Percentiles rank a stretch among this genome's conserved stretches.
Evolutionary conservation across 2,329 filamentous ascomycete genomes (phyloP).

Genomic region (Zalaria sp.): DNA sequence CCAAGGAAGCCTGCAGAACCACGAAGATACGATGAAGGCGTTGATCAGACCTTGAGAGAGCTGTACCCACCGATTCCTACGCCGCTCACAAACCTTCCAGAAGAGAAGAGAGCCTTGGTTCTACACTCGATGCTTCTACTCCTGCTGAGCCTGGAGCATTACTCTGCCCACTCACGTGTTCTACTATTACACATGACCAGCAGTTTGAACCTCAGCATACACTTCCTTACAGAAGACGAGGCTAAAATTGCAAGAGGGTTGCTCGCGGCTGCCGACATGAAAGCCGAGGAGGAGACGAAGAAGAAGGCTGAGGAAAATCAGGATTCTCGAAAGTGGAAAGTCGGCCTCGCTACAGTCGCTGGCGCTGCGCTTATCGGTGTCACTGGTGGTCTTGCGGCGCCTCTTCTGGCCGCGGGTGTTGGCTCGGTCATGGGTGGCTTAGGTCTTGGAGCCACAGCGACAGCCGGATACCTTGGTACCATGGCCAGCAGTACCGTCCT

Average conservation of each 20-base stretch:
- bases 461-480: constrained; percentile 65
- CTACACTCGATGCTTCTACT: constrained; percentile 22
- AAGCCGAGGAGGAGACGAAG: constrained; percentile 61
- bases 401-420: constrained; percentile 64
- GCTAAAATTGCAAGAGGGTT: constrained; percentile 60
- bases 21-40: constrained; percentile 13
- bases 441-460: constrained; percentile 58
- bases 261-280: constrained; percentile 64
- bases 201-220: constrained; percentile 17
- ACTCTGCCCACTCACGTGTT: constrained; percentile 21
- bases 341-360: constrained; percentile 75
- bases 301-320: constrained; percentile 56
- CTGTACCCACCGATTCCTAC: constrained; percentile 24
- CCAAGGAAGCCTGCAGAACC: constrained; percentile 6
- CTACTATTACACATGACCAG: constrained; percentile 20
- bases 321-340: constrained; percentile 57
- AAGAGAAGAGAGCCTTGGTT: constrained; percentile 20
- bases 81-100: constrained; percentile 18
- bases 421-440: constrained; percentile 66
- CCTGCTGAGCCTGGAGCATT: constrained; percentile 24
- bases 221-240: constrained; percentile 30
- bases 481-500: constrained; percentile 67
- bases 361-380: constrained; percentile 77
- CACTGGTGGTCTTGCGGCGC: constrained; percentile 65
- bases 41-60: constrained; percentile 14